phyloP scores from a whole-genome alignment of 805 yeast genomes.

The Maudiozyma turicensis region DNA sequence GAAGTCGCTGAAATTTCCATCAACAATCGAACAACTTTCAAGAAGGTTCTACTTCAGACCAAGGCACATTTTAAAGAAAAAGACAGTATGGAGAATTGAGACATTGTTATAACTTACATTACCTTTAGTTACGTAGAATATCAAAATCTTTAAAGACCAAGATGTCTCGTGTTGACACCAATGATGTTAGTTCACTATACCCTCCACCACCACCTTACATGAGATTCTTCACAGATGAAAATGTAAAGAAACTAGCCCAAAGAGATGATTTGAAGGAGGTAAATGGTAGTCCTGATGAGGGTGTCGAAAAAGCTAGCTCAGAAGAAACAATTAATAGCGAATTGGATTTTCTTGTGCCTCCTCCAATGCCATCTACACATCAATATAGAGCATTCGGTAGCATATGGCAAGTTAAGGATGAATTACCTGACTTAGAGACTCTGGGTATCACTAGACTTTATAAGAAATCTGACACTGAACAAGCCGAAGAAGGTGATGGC shows the following conservation, averaged over 20 bases:
- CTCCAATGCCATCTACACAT: constrained; percentile 48
- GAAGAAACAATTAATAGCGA: constrained; percentile 27
- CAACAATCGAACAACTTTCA: too few species aligned
- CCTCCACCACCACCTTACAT: constrained; percentile 92
- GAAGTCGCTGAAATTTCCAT: too few species aligned
- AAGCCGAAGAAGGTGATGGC: background rate
- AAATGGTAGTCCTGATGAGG: constrained; percentile 22
- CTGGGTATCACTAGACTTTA: constrained; percentile 75
- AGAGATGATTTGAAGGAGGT: background rate
- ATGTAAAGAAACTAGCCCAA: constrained; percentile 37
- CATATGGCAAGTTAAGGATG: constrained; percentile 71
- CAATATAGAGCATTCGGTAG: constrained; percentile 84
- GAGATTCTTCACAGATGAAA: constrained; percentile 62
- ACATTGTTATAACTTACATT: background rate
- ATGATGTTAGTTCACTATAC: constrained; percentile 56
- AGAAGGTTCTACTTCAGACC: too few species aligned
- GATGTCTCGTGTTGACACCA: constrained; percentile 9
- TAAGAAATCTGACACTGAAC: constrained; percentile 15
- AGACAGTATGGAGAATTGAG: too few species aligned
- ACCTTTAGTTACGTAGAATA: background rate
- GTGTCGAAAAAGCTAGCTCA: constrained; percentile 14
- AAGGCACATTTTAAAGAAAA: too few species aligned
- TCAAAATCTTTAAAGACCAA: background rate
- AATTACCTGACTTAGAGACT: constrained; percentile 62
- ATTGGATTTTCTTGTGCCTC: constrained; percentile 54